Evolutionary conservation across 192 early-diverging fungal species (phyloP), one percentile per base, ranked within the genome.

Genomic region (Coemansia sp.): DNA sequence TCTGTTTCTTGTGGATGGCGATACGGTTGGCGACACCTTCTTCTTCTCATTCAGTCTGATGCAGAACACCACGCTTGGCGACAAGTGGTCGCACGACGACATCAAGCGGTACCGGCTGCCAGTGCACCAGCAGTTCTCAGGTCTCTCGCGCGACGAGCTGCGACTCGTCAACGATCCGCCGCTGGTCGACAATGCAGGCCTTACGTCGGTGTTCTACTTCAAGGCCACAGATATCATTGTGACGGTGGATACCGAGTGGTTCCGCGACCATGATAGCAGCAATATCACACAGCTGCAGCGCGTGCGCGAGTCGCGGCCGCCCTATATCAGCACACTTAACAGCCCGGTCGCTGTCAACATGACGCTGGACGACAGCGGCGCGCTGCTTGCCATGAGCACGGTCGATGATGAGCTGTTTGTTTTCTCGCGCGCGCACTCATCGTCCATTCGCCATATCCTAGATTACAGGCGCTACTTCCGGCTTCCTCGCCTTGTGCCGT

Each of bases 281-380:
- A 72, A 73, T 46, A 71, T 82, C 47, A 70, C 74, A 26, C 79
- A 82, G 71, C 68, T 82, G 18, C 79, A 82, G 71, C 73, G 79
- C 21, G 73, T 82, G 52, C 79, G 79, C 47, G 79, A 82, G 65
- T 82, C 79, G 58, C 79, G 79, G n/a, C 79, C 73, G 16, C 79
- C 79, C 9, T 82, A 82, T 46, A 75, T 82, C 48, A 82, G 79
- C 74, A 82, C 79, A n/a, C 68, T 82, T 12, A 82, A 82, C 71
- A 76, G 74, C 63, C 79, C 79, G 3, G 79, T 82, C 3, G 79
- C 79, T 0, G 74, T 82, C 18, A 82, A 82, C 49, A 73, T 82
- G 74, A 82, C 79, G 15, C 74, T 82, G 41, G 79, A 82, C 54
- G 79, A 82, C 37, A 76, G 74, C 57, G 79, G 79, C 61, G 63